phyloP scores from a whole-genome alignment of 2,329 filamentous ascomycete species.

The Clarireedia paspali region DNA sequence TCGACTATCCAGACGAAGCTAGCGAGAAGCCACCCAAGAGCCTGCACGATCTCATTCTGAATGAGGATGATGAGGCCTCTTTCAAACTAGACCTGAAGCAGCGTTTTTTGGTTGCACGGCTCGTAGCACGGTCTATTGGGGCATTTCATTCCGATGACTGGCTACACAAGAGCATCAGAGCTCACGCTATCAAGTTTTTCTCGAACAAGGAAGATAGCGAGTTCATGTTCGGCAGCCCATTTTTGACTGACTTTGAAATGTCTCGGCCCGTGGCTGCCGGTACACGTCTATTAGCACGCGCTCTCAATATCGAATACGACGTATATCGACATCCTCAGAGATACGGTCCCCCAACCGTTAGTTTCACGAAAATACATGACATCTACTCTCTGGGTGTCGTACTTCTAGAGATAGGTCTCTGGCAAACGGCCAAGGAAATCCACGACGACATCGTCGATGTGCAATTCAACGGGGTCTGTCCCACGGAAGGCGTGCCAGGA shows the following conservation, averaged over 20 bases:
- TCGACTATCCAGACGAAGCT: not conserved
- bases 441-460: not conserved
- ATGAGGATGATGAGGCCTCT: not conserved
- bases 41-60: not conserved
- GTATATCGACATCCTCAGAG: not conserved
- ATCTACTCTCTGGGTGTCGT: slow-evolving; percentile 49
- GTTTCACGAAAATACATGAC: slow-evolving; percentile 46
- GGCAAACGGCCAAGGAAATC: slow-evolving; percentile 22
- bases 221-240: not conserved
- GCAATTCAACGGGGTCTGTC: not conserved
- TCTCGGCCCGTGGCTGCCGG: not conserved
- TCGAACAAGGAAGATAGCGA: not conserved
- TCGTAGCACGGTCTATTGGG: not conserved
- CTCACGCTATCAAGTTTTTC: not conserved
- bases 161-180: not conserved
- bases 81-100: not conserved
- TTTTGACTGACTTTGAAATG: not conserved
- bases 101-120: not conserved
- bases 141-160: not conserved
- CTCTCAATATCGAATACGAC: too few species aligned
- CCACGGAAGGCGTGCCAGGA: not conserved
- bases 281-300: too few species aligned
- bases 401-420: slow-evolving; percentile 45
- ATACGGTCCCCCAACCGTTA: slow-evolving; percentile 24
- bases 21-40: not conserved